phyloP scores from a whole-genome alignment of 2,329 filamentous ascomycete genomes.

The Macrophomina phaseolina region DNA sequence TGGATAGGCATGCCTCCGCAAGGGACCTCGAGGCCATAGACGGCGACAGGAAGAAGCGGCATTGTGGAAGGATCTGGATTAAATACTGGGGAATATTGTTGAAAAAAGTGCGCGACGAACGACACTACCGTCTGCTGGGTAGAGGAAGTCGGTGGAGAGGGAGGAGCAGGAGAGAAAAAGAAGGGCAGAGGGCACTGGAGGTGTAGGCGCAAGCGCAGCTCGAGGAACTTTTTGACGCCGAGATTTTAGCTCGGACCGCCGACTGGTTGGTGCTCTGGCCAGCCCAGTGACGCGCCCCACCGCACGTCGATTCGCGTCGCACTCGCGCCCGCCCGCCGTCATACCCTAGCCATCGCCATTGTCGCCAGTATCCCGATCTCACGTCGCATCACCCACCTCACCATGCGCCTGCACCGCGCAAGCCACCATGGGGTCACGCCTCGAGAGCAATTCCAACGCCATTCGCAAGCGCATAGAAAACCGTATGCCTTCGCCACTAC shows the following conservation, averaged over 20 bases:
- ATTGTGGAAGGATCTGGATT: conserved; percentile 32
- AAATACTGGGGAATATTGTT: conserved; percentile 17
- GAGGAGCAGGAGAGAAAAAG: conserved; percentile 18
- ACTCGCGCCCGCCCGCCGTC: neutral
- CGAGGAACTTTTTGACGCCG: conserved; percentile 27
- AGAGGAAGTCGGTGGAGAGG: neutral
- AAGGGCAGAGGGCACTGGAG: conserved; percentile 15
- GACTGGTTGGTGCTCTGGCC: neutral
- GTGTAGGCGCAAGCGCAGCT: conserved; percentile 17
- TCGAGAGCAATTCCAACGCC: conserved; percentile 63
- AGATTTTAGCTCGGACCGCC: conserved; percentile 12
- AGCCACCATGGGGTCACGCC: conserved; percentile 63
- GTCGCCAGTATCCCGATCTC: neutral
- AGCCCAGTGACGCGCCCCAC: conserved; percentile 23
- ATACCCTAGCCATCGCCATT: neutral
- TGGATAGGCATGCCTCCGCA: conserved; percentile 82
- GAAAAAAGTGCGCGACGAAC: conserved; percentile 13
- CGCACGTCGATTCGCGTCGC: neutral
- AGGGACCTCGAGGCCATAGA: conserved; percentile 93
- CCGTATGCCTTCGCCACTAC: conserved; percentile 45
- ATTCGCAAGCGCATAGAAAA: conserved; percentile 69
- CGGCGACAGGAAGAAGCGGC: conserved; percentile 66
- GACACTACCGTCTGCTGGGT: neutral
- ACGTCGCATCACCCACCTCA: neutral
- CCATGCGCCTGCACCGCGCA: neutral